Base-by-base conservation (phyloP, 2,329 filamentous ascomycete species). In the Ascochyta lentis region DNA sequence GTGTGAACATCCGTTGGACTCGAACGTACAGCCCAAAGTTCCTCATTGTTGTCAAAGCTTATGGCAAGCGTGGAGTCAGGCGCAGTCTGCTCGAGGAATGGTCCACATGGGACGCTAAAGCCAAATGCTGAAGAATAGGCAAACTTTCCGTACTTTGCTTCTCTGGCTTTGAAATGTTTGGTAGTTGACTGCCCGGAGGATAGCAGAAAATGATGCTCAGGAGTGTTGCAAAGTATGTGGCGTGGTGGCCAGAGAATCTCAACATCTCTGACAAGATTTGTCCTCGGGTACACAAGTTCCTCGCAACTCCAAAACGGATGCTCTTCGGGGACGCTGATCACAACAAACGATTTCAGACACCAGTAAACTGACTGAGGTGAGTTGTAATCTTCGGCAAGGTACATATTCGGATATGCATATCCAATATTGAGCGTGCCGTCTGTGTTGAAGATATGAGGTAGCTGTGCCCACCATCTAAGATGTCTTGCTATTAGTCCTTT, bases 361-460 rank as follows among this genome's bases (percentile, higher is more conserved):
- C 81, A 84, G 59, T 83, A 84, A 0, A 76, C 70, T 0, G 80
- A 83, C 58, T 83, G 81, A 0, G 81, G 81, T 0, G 81, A 83
- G 61, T 83, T 84, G 59, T 84, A 84, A 54, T 82, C 77, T 59
- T 84, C 82, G 6, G 71, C 68, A 70, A 84, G 74, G 57, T 78
- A 82, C 79, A 82, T 81, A 55, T 83, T 83, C n/a, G 72, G 68
- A 39, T 73, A 76, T 6, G 66, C 59, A 49, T 69, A 78, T 1
- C 72, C 80, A 22, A 82, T 80, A 6, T 75, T 81, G 10, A 80
- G 46, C 0, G 79, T 81, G 0, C 80, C 80, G 53, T 83, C 80
- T 0, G 69, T 42, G 43, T 78, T 66, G 61, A 82, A 82, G 1
- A 81, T 78, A 33, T 78, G 65, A 0, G 57, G 61, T 0, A 61